Conservation (phyloP, 805 yeast species). For the Myxozyma monticola region DNA sequence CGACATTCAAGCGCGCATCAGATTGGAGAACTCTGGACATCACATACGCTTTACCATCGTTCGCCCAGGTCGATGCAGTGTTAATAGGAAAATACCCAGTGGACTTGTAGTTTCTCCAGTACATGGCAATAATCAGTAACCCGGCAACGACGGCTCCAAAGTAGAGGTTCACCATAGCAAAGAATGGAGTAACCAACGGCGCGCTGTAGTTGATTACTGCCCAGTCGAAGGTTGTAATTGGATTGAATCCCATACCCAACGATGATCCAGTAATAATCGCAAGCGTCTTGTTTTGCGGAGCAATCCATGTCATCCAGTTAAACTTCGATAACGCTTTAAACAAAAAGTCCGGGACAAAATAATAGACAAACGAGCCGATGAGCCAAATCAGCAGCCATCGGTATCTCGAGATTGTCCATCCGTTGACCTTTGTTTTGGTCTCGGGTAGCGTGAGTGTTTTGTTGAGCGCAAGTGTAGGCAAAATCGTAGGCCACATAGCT, state of each 20-base stretch:
- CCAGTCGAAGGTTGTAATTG: conserved; percentile 72
- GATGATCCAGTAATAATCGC: conserved; percentile 65
- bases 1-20: conserved; percentile 46
- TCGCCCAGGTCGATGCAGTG: conserved; percentile 50
- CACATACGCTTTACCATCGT: conserved; percentile 52
- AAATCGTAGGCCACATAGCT: conserved; percentile 56
- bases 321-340: conserved; percentile 62
- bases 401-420: conserved; percentile 61
- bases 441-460: conserved; percentile 49
- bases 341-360: conserved; percentile 62
- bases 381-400: conserved; percentile 49
- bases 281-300: conserved; percentile 55
- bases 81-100: conserved; percentile 55
- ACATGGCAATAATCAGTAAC: conserved; percentile 51
- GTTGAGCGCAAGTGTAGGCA: conserved; percentile 53
- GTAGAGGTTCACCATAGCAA: conserved; percentile 46
- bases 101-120: conserved; percentile 57
- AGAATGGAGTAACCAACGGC: conserved; percentile 32
- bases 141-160: conserved; percentile 48
- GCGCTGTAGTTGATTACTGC: conserved; percentile 38
- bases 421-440: conserved; percentile 49
- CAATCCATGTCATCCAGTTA: conserved; percentile 64
- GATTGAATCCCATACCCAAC: conserved; percentile 66
- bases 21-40: conserved; percentile 52
- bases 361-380: conserved; percentile 47